These are phyloP conservation scores for Paramecium pentaurelia DNA, from an alignment of 73 alveolate genomes.

Conservation along the genomic window DNA sequence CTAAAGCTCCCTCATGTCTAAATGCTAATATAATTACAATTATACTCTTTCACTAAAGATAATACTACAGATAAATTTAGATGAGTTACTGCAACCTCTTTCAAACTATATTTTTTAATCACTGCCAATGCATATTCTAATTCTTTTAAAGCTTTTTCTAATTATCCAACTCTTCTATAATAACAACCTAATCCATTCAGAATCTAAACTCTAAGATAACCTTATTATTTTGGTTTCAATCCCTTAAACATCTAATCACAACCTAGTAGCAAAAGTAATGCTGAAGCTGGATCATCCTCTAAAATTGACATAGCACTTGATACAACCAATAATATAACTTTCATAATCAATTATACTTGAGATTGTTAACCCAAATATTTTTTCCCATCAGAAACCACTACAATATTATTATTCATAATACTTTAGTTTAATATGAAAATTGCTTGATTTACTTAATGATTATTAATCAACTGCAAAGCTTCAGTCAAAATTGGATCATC, in stretches of 20 bases:
- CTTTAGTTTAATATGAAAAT: background rate
- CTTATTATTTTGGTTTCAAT: background rate
- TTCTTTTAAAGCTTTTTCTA: constrained; percentile 11
- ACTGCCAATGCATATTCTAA: constrained; percentile 25
- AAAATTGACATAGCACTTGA: constrained; percentile 49
- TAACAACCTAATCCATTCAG: constrained; percentile 34
- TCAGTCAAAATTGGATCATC: constrained; percentile 18
- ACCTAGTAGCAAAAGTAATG: background rate
- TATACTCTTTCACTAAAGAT: constrained; percentile 32
- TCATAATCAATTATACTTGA: background rate
- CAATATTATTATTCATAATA: background rate
- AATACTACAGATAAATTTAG: constrained; percentile 32
- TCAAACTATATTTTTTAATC: constrained; percentile 8
- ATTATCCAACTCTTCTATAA: constrained; percentile 21
- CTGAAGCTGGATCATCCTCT: constrained; percentile 37
- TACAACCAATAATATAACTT: background rate
- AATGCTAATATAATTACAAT: background rate
- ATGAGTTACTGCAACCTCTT: constrained; percentile 46
- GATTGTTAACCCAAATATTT: constrained; percentile 40
- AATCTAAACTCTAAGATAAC: background rate
- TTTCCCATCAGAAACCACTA: constrained; percentile 17
- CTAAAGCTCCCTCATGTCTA: constrained; percentile 49
- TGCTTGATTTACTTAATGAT: constrained; percentile 4
- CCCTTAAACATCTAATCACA: constrained; percentile 34
- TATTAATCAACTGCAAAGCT: background rate